Percentiles rank a stretch among this genome's conserved stretches.
These are phyloP conservation scores for Boletus rufocinnamomeus DNA, from an alignment of 768 basidiomycete species.

Conservation along the genomic window DNA sequence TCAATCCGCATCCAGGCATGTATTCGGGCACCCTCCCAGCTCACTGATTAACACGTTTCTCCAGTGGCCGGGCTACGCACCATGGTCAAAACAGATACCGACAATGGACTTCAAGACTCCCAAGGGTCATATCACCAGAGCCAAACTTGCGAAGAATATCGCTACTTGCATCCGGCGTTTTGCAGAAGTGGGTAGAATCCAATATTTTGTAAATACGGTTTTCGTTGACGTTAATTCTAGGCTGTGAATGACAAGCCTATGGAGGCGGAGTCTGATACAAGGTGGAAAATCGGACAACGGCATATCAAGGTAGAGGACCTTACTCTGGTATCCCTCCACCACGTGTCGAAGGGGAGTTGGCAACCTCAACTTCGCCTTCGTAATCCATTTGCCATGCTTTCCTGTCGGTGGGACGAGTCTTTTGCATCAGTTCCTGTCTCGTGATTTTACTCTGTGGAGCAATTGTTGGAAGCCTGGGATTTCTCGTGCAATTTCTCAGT, in stretches of 20 bases:
- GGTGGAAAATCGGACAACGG: conserved; percentile 62
- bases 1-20: conserved; percentile 76
- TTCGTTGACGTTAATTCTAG: conserved; percentile 36
- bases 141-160: conserved; percentile 77
- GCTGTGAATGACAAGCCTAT: conserved; percentile 49
- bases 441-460: conserved; percentile 1
- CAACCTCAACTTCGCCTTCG: conserved; percentile 71
- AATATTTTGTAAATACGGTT: neutral
- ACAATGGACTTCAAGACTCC: conserved; percentile 80
- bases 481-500: neutral
- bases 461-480: neutral
- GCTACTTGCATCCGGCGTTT: conserved; percentile 76
- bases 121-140: conserved; percentile 72
- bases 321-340: conserved; percentile 75
- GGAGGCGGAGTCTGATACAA: conserved; percentile 62
- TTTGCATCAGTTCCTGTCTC: neutral
- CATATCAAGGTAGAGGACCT: conserved; percentile 67
- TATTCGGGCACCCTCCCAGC: neutral
- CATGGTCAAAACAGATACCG: conserved; percentile 81
- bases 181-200: conserved; percentile 46
- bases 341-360: conserved; percentile 83
- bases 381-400: neutral
- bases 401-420: conserved; percentile 7
- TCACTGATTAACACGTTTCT: conserved; percentile 3
- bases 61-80: conserved; percentile 79